Evolutionary conservation across 2,329 filamentous ascomycete species (phyloP), one percentile per base, ranked within the genome.

Genomic region (Aspergillus sp.): DNA sequence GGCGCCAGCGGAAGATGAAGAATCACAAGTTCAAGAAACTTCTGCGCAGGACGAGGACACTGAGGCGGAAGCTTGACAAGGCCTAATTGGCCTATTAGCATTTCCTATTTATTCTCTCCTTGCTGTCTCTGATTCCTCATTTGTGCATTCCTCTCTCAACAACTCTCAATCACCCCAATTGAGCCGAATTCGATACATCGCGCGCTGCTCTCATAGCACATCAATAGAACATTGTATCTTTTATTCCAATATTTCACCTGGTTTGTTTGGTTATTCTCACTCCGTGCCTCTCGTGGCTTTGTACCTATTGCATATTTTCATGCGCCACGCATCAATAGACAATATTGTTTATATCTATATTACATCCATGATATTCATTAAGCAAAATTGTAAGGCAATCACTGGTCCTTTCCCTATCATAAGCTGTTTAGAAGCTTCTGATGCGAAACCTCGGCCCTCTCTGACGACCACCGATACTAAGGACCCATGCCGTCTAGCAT

Each of bases 1-100:
- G 96, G 78, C 83, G 92, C 72, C 96, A 95, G 80, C 80, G 97
- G 71, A 96, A 92, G 86, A 99, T 99, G 93, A 99, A 99, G 90
- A 99, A 98, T 86, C 93, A 98, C 85, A 99, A 99, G 87, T 96
- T 96, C 79, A 98, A 97, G 92, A 99, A 99, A 86, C 82, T 98
- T 66, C 92, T 96, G 90, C 90, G 89, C 83, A 85, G 87, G 77
- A 97, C 93, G 71, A 86, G 93, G 74, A 93, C 91, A 73, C 76
- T 92, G 80, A 88, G 93, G 73, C 87, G 92, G 73, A 96, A 93
- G 81, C 81, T 95, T 69, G 91, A 89, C 69, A 84, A 87, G 70
- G 79, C 84, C 53, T 76, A 67, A 68, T 53, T 32, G 30, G 34
- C 13, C 41, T 7, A 9, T 17, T 53, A 39, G 41, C 48, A 41